A percentile compares a stretch with the other conserved stretches of the same genome.
phyloP scores from a whole-genome alignment of 352 stramenopile genomes.

The Pythium biforme region DNA sequence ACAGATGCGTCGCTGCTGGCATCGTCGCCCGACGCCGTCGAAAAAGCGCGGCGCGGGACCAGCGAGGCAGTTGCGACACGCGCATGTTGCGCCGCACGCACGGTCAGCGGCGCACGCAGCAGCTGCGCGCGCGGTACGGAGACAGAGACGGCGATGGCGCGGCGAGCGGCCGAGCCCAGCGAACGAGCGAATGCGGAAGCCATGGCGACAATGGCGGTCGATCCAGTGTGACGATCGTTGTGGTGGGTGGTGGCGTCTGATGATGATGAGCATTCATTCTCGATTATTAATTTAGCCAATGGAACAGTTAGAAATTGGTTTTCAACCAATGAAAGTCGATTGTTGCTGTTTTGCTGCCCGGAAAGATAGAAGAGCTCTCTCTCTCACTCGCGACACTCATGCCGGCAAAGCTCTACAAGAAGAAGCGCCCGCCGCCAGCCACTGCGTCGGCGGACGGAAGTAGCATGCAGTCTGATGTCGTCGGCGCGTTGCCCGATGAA shows the following conservation, averaged over 20 bases:
- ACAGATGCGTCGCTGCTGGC: not conserved
- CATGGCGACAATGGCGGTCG: constrained; percentile 1
- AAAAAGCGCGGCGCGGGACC: constrained; percentile 4
- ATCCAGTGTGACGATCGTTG: not conserved
- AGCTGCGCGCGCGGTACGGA: not conserved
- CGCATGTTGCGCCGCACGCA: not conserved
- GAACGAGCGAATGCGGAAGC: constrained; percentile 9
- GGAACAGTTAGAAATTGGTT: not conserved
- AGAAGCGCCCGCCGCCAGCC: constrained; percentile 11
- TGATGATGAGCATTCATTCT: constrained; percentile 15
- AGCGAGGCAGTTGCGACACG: not conserved
- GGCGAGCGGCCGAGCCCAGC: constrained; percentile 5
- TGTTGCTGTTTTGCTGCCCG: too few relatives aligned
- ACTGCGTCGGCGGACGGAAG: too few relatives aligned
- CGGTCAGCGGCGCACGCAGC: not conserved
- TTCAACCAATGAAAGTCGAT: constrained; percentile 7
- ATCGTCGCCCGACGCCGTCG: not conserved
- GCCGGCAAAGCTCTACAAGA: constrained; percentile 7
- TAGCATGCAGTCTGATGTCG: not conserved
- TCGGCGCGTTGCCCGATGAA: not conserved
- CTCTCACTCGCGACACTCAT: not conserved
- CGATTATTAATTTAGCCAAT: constrained; percentile 6
- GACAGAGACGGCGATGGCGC: not conserved
- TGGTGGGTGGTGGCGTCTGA: not conserved
- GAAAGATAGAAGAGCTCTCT: constrained; percentile 26